Percentiles rank a stretch among this genome's conserved stretches.
phyloP scores from a whole-genome alignment of 1,284 basidiomycete species.

The Leccinum fallax region DNA sequence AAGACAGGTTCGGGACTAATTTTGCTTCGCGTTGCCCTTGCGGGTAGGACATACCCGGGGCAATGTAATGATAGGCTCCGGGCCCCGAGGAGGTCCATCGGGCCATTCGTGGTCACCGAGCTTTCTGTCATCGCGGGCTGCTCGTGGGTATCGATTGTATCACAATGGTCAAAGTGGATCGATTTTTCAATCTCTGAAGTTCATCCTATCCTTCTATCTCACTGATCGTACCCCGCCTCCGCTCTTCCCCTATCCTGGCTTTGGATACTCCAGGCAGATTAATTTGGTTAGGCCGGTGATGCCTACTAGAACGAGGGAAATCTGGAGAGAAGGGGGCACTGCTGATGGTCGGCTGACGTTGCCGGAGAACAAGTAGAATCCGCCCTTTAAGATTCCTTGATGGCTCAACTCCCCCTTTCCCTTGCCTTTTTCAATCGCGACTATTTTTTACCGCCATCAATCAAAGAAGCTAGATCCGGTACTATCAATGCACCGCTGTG shows the following conservation, averaged over 20 bases:
- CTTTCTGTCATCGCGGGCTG: background rate
- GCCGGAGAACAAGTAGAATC: background rate
- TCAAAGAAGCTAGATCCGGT: background rate
- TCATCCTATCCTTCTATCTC: background rate
- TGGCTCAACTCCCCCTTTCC: background rate
- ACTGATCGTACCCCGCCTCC: background rate
- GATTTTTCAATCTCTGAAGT: background rate
- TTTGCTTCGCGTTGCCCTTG: background rate
- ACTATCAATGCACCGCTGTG: background rate
- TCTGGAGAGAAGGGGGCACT: background rate
- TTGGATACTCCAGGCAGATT: background rate
- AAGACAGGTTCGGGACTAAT: constrained; percentile 3
- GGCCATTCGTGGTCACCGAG: background rate
- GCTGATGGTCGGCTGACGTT: background rate
- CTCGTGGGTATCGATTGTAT: background rate
- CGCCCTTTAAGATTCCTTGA: background rate
- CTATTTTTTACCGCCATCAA: background rate
- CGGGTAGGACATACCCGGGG: background rate
- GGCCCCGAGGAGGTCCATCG: background rate
- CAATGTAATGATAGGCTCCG: background rate
- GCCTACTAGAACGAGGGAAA: background rate
- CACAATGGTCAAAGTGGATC: background rate
- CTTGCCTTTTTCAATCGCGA: background rate
- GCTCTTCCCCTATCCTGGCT: background rate
- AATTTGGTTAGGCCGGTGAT: background rate